phyloP scores from a whole-genome alignment of 805 yeast genomes.

The Starmera amethionina region DNA sequence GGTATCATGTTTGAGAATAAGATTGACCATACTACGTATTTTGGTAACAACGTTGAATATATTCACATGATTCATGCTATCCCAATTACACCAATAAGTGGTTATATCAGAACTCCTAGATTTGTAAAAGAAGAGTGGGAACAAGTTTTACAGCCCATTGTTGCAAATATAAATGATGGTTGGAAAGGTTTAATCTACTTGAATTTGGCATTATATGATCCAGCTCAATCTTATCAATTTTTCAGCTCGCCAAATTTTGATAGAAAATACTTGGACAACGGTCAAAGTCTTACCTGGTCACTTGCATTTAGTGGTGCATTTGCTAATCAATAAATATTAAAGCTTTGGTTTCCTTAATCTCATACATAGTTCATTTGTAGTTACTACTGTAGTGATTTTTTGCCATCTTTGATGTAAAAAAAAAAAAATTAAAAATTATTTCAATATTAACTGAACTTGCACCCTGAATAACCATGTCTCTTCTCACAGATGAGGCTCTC shows the following conservation, averaged over 20 bases:
- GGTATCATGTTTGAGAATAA: slow-evolving; percentile 71
- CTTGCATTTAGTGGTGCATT: slow-evolving; percentile 56
- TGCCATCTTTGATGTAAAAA: no score
- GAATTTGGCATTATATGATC: slow-evolving; percentile 68
- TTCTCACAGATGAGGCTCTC: neutral
- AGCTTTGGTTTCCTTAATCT: no score
- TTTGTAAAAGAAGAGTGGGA: slow-evolving; percentile 62
- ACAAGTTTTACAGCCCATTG: slow-evolving; percentile 33
- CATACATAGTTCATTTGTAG: no score
- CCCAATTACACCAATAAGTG: slow-evolving; percentile 61
- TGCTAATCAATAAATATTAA: neutral
- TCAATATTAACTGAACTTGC: no score
- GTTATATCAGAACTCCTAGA: slow-evolving; percentile 41
- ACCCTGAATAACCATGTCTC: no score
- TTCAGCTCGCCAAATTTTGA: slow-evolving; percentile 48
- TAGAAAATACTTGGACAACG: slow-evolving; percentile 58
- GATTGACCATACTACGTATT: slow-evolving; percentile 63
- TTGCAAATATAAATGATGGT: slow-evolving; percentile 45
- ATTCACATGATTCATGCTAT: slow-evolving; percentile 75
- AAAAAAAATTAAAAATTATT: no score
- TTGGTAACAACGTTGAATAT: slow-evolving; percentile 63
- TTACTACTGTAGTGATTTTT: no score
- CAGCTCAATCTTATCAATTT: slow-evolving; percentile 49
- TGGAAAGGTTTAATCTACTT: slow-evolving; percentile 69
- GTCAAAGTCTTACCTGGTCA: slow-evolving; percentile 85